Base-by-base conservation (phyloP, 2,329 filamentous ascomycete genomes). In the Penicillium sp. region DNA sequence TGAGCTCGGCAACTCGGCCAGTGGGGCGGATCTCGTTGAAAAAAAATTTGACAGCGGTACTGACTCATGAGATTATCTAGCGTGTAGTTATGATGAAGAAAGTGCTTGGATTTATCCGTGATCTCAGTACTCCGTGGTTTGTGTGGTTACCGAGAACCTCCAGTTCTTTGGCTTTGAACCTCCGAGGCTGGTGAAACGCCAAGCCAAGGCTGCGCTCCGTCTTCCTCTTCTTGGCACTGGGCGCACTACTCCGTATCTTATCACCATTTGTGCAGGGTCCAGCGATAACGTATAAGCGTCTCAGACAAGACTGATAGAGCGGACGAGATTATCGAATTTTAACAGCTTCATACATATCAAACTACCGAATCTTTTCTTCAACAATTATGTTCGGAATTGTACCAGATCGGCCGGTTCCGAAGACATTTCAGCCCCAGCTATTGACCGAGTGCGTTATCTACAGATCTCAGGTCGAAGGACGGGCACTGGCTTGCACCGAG, bases 221-320 rank as follows among this genome's bases (percentile, higher is more conserved):
- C 46, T 41, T 59, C 60, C 55, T 55, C 40, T 41, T 58, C 60
- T 57, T 55, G 50, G 54, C 49, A n/a, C 3, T 11, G 7, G 16
- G 16, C 6, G 36, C 18, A 35, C 39, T 55, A 22, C 22, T 22
- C 22, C 22, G 22, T 22, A 52, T 64, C 62, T 62, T 58, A 60
- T 62, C 60, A 18, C 5, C 22, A 37, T 3, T 11, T 54, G 9
- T 24, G 18, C 16, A 58, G 16, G 53, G 39, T 50, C 16, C 33
- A 43, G n/a, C 13, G 62, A 65, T 63, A 61, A 61, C n/a, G 16
- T 59, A 65, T 63, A 61, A 61, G 40, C 40, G 41, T 16, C 9
- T 37, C 62, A 52, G 55, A 37, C 40, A 10, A 43, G 35, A 22
- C 50, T 56, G 61, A 61, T 58, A 41, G 43, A 46, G 47, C 51